Conservation (phyloP, 2,329 filamentous ascomycete species). For the Nothopassalora personata region DNA sequence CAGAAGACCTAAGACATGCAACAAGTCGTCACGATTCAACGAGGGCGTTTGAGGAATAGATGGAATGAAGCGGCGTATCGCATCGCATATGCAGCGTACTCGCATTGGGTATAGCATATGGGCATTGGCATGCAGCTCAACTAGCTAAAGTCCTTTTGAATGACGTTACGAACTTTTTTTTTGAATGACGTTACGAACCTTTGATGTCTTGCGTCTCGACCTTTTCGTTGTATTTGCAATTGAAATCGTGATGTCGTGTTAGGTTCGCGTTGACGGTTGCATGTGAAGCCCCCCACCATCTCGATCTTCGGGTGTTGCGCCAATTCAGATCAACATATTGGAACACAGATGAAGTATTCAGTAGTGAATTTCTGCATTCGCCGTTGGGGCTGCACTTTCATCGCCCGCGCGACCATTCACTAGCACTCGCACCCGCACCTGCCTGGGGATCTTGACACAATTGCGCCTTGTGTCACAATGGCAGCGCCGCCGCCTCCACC, state of each 20-base stretch:
- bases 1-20: not conserved
- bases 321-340: too few relatives aligned
- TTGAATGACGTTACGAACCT: not conserved
- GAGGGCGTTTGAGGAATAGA: not conserved
- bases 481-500: constrained; percentile 37
- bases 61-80: not conserved
- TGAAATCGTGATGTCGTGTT: not conserved
- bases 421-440: not conserved
- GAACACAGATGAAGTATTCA: too few relatives aligned
- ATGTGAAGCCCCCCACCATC: not conserved
- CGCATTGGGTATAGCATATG: not conserved
- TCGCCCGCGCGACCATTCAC: not conserved
- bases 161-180: not conserved
- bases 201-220: not conserved
- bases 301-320: too few relatives aligned
- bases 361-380: too few relatives aligned
- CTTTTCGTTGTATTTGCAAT: too few relatives aligned
- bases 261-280: not conserved
- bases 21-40: not conserved
- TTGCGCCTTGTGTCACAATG: constrained; percentile 33
- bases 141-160: not conserved
- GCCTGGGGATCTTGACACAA: not conserved
- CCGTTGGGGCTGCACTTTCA: too few relatives aligned
- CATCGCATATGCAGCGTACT: not conserved
- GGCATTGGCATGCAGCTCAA: not conserved